Evolutionary conservation across 2,329 filamentous ascomycete species (phyloP), one percentile per base, ranked within the genome.

Genomic region (Coniochaeta ligniaria): DNA sequence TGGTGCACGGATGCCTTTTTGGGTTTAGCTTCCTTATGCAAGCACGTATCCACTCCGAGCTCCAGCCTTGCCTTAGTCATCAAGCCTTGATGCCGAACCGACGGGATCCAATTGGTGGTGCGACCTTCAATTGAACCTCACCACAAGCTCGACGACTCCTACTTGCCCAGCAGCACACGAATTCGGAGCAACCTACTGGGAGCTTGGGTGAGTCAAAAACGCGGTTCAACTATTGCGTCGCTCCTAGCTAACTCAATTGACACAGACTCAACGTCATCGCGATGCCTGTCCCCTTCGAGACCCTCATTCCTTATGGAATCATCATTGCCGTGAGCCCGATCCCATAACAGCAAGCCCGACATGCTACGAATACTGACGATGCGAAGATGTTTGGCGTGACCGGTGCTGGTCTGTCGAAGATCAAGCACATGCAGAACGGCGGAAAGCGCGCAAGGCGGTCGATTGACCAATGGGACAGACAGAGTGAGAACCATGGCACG

Each of bases 251-350:
- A 68, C 57, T 6, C 43, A 62, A 66, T 59, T 61, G 43, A 60
- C 31, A 43, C 63, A 65, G 61, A 57, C 33, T n/a, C 60, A 60
- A 52, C 61, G 62, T 35, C 62, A 64, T 63, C 74, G 73, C 70
- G 59, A 88, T 88, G 85, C 82, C 82, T 62, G 75, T 88, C 65
- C 85, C 85, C 56, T 88, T 87, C 75, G 85, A 88, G 74, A 76
- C 83, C 57, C 70, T 88, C 66, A 77, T 88, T 74, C 84, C 85
- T 50, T 87, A 87, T 73, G 85, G 76, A 73, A 86, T 88, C 78
- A 83, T 87, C 73, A 73, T 84, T 68, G 78, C 74, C 70, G 84
- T 87, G 80, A 73, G 83, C 62, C 57, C 60, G 16, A 47, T 59
- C 60, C 60, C 58, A 41, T n/a, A 61, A 52, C 45, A 54, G 60